Evolutionary conservation across 345 rosid species (phyloP), one percentile per base, ranked within the genome.

Genomic region (Euphorbia pulcherrima): DNA sequence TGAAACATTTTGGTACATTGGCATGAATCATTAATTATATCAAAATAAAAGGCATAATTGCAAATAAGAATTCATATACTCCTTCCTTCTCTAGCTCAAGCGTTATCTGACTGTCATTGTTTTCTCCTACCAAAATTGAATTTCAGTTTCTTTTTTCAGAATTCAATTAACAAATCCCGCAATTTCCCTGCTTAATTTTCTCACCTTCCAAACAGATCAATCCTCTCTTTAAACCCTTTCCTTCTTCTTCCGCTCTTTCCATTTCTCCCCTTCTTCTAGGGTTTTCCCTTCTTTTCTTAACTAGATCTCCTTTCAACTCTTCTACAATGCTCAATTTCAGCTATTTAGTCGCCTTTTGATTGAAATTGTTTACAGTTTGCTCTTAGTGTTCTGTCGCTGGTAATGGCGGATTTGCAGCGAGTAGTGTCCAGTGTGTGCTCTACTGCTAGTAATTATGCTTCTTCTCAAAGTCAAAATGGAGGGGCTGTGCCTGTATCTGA

Each of bases 401-500:
- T 11, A 23, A 79, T 78, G 85, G 80, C 74, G 69, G 74, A 75
- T 47, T 65, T 76, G 78, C 84, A 76, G 75, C 80, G 77, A 54
- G 63, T 77, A 68, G 62, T 63, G 51, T 67, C 78, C 21, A 70
- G 69, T 57, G 46, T 62, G 37, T 61, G 75, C 67, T 27, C 78
- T 0, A 70, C 53, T 50, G 77, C 60, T 11, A 55, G 70, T 69
- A 48, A 61, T 56, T 64, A 62, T 47, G 62, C 46, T 2, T 67
- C 80, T 6, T 62, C 65, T 62, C 63, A 30, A 40, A 33, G 68
- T 62, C 63, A 30, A 40, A 33, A 35, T 18, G 52, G 54, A 20
- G 81, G 53, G 54, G 60, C 40, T 50, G 74, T 68, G 17, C 67
- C 65, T 3, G 84, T 76, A 20, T 51, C 75, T 13, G 84, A 87